A percentile compares a stretch with the other conserved stretches of the same genome.
These are phyloP conservation scores for Pyronema domesticum DNA, from an alignment of 495 filamentous ascomycete genomes.

Conservation along the genomic window DNA sequence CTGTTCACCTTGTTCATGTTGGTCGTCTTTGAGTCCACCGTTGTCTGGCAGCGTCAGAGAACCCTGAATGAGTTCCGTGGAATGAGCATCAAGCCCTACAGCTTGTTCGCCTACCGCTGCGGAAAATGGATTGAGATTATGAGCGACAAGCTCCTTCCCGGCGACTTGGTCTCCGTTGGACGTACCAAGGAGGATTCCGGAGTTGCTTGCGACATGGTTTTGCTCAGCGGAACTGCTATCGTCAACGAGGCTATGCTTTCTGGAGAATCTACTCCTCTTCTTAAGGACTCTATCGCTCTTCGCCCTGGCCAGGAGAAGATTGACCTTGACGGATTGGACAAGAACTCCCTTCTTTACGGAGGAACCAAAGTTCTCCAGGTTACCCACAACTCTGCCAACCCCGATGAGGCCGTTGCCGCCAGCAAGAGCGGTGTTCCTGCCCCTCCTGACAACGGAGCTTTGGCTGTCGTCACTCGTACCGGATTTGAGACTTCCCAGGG, in stretches of 20 bases:
- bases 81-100: conserved; percentile 98
- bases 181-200: conserved; percentile 94
- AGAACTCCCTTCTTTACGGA: conserved; percentile 88
- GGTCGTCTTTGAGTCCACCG: conserved; percentile 90
- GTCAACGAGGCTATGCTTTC: conserved; percentile 99
- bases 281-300: conserved; percentile 93
- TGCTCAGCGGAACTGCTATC: conserved; percentile 88
- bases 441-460: conserved; percentile 76
- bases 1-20: conserved; percentile 98
- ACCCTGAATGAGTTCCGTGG: conserved; percentile 95
- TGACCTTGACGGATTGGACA: conserved; percentile 83
- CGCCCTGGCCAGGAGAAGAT: conserved; percentile 67
- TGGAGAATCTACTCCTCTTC: conserved; percentile 85
- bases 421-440: conserved; percentile 55
- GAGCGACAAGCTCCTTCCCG: conserved; percentile 86
- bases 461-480: conserved; percentile 91
- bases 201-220: conserved; percentile 89
- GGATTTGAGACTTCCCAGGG: conserved; percentile 98
- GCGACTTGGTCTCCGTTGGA: conserved; percentile 87
- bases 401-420: conserved; percentile 49
- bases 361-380: conserved; percentile 96
- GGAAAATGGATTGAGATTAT: conserved; percentile 75
- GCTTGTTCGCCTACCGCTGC: conserved; percentile 71
- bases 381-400: conserved; percentile 56
- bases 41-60: conserved; percentile 95